Conservation (phyloP, 441 rosid genomes). For the Arabidopsis lyrata region DNA sequence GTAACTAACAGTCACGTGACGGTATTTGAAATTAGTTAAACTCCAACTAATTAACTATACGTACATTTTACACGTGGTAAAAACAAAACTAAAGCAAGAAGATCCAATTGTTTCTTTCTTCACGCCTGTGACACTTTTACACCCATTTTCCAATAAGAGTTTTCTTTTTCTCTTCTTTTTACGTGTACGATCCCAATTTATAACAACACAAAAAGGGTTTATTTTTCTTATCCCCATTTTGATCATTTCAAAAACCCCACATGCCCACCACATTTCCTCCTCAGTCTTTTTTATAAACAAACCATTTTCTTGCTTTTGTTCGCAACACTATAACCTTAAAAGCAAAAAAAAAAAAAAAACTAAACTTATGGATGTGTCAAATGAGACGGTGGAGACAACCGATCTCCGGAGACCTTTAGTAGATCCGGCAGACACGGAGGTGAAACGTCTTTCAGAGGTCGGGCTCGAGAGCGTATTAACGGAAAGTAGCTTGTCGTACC, state of each 20-base stretch:
- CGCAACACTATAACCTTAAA: not conserved
- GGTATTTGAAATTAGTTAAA: no score
- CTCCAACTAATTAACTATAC: no score
- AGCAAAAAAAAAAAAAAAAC: no score
- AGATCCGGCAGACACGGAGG: not conserved
- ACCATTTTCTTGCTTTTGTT: not conserved
- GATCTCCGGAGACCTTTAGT: constrained; percentile 27
- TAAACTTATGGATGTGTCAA: constrained; percentile 16
- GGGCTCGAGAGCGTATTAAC: constrained; percentile 60
- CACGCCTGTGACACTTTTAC: no score
- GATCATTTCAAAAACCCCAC: not conserved
- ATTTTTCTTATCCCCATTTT: constrained; percentile 6
- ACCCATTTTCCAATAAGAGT: no score
- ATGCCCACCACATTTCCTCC: not conserved
- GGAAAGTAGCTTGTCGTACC: constrained; percentile 43
- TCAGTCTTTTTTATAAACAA: not conserved
- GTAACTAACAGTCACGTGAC: no score
- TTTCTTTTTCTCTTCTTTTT: no score
- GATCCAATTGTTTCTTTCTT: no score
- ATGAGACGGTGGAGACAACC: not conserved
- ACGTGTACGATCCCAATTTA: no score
- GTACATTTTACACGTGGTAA: no score
- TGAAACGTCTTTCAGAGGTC: constrained; percentile 12
- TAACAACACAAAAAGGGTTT: not conserved
- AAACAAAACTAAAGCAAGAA: no score